These are phyloP conservation scores for Metroxylon sagu DNA, from an alignment of 176 grass and related monocot species.

Conservation along the genomic window DNA sequence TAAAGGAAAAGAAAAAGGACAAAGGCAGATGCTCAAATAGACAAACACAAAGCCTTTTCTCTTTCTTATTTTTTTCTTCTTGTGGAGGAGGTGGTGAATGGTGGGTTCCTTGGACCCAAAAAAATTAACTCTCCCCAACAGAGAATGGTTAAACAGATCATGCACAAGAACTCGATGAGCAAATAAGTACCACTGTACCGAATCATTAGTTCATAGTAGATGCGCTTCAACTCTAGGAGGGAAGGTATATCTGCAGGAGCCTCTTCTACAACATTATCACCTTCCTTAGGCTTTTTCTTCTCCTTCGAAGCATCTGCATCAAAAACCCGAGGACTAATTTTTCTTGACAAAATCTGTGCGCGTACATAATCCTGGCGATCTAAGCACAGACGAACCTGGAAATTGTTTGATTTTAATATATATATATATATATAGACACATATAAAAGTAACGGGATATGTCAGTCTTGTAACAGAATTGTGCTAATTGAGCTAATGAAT, in stretches of 20 bases:
- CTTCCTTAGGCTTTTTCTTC: constrained; percentile 90
- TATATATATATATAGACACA: no score
- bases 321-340: constrained; percentile 88
- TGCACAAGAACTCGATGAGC: background rate
- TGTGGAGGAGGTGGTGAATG: no score
- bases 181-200: constrained; percentile 32
- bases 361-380: constrained; percentile 83
- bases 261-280: constrained; percentile 75
- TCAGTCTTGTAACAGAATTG: no score
- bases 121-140: no score
- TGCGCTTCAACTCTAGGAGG: constrained; percentile 75
- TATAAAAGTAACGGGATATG: no score
- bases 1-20: no score
- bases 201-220: constrained; percentile 93
- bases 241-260: constrained; percentile 79
- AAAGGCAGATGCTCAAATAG: no score
- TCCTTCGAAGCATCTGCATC: constrained; percentile 68
- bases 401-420: background rate
- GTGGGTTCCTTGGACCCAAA: no score
- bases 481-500: no score
- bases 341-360: constrained; percentile 88
- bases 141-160: background rate
- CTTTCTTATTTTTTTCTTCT: no score
- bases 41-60: no score
- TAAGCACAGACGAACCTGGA: constrained; percentile 78